Percentiles rank a stretch among this genome's conserved stretches.
Conservation (phyloP, 2,329 filamentous ascomycete species). For the Ophiostoma ulmi region DNA sequence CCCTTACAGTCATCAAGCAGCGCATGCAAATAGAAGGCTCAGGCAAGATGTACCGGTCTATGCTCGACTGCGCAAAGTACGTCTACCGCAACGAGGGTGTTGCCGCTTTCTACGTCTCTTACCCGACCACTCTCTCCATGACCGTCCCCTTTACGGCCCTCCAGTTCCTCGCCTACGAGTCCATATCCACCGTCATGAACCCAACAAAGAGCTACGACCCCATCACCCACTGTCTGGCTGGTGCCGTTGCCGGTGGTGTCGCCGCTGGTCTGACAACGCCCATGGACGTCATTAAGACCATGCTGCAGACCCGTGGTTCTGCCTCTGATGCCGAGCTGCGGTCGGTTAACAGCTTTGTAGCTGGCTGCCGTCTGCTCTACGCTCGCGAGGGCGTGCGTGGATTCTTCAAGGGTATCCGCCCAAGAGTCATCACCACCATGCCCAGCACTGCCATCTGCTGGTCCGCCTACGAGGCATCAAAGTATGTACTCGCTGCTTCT, state of each 20-base stretch:
- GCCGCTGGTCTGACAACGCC: constrained; percentile 92
- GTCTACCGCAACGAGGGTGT: constrained; percentile 86
- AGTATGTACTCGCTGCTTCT: constrained; percentile 40
- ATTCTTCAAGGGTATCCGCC: constrained; percentile 89
- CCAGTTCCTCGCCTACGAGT: constrained; percentile 97
- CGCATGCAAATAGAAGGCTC: constrained; percentile 98
- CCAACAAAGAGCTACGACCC: constrained; percentile 82
- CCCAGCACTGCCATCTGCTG: constrained; percentile 99
- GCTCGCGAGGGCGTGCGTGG: constrained; percentile 76
- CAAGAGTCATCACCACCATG: constrained; percentile 92
- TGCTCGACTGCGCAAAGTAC: constrained; percentile 79
- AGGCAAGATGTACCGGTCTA: constrained; percentile 75
- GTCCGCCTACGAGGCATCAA: constrained; percentile 68
- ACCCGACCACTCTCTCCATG: constrained; percentile 97
- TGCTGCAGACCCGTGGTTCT: constrained; percentile 84
- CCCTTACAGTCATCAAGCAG: constrained; percentile 82
- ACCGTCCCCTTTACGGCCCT: constrained; percentile 96
- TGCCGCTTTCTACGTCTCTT: constrained; percentile 93
- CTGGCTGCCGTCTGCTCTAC: constrained; percentile 76
- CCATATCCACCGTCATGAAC: constrained; percentile 90
- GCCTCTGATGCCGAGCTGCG: constrained; percentile 75
- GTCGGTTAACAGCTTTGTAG: constrained; percentile 73
- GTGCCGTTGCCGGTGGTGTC: constrained; percentile 86
- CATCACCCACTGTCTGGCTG: constrained; percentile 86
- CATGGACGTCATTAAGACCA: constrained; percentile 96